Evolutionary conservation across 2,329 filamentous ascomycete species (phyloP).

Genomic region (Plectosphaerella cucumerina): DNA sequence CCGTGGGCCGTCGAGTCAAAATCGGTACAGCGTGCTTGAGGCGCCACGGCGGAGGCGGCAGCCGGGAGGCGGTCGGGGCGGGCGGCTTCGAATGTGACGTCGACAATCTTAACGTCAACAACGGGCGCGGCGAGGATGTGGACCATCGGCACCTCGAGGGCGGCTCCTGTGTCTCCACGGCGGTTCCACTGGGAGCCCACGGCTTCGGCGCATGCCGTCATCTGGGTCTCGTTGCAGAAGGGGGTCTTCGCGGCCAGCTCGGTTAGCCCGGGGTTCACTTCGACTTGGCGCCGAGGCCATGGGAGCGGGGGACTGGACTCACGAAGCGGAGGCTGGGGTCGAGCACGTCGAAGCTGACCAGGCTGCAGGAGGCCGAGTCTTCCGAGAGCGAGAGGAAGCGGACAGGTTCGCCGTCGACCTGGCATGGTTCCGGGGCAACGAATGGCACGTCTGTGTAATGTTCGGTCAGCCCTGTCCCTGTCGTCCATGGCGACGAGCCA

Average conservation of each 20-base stretch:
- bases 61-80: no score
- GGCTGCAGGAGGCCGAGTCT: constrained; percentile 76
- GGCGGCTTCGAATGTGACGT: no score
- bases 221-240: constrained; percentile 70
- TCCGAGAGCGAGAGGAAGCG: constrained; percentile 43
- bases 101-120: neutral
- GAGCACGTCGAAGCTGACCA: constrained; percentile 79
- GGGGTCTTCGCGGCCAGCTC: constrained; percentile 43
- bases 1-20: no score
- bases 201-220: constrained; percentile 62
- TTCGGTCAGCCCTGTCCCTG: neutral
- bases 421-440: neutral
- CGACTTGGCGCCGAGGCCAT: constrained; percentile 1
- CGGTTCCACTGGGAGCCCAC: constrained; percentile 64
- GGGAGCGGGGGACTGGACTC: constrained; percentile 19
- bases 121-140: neutral
- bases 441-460: neutral
- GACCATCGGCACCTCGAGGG: neutral
- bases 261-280: constrained; percentile 8
- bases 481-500: neutral
- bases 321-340: constrained; percentile 63
- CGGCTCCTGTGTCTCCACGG: neutral
- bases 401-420: neutral
- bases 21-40: no score
- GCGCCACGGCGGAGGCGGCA: no score